These are phyloP conservation scores for Tuber indicum DNA, from an alignment of 495 filamentous ascomycete species.

Conservation along the genomic window DNA sequence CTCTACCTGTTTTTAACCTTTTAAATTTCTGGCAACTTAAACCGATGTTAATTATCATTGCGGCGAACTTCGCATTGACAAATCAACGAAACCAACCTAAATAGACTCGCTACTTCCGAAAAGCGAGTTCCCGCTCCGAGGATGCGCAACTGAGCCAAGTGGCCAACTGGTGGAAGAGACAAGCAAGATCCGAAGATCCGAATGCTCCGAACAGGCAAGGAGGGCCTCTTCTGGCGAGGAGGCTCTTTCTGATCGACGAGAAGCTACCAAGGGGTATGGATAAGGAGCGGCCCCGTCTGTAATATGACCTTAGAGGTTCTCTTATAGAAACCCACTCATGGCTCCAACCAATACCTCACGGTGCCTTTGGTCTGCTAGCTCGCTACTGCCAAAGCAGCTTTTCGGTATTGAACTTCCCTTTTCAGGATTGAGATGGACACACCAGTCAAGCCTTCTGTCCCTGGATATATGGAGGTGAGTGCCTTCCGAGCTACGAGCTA, in stretches of 20 bases:
- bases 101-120: background rate
- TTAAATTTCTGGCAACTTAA: background rate
- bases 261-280: background rate
- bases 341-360: background rate
- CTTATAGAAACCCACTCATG: constrained; percentile 3
- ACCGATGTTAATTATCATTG: background rate
- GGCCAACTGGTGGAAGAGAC: background rate
- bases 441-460: background rate
- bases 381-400: background rate
- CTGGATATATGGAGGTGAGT: background rate
- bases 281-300: background rate
- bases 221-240: background rate
- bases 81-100: background rate
- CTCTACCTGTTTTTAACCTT: background rate
- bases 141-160: background rate
- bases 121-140: background rate
- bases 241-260: background rate
- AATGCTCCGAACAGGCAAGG: background rate
- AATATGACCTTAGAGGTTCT: background rate
- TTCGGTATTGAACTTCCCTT: background rate
- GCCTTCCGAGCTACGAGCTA: background rate
- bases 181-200: background rate
- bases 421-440: background rate
- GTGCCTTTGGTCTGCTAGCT: background rate
- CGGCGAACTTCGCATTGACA: background rate